These are phyloP conservation scores for Claviceps paspali DNA, from an alignment of 2,329 filamentous ascomycete genomes.

Conservation along the genomic window DNA sequence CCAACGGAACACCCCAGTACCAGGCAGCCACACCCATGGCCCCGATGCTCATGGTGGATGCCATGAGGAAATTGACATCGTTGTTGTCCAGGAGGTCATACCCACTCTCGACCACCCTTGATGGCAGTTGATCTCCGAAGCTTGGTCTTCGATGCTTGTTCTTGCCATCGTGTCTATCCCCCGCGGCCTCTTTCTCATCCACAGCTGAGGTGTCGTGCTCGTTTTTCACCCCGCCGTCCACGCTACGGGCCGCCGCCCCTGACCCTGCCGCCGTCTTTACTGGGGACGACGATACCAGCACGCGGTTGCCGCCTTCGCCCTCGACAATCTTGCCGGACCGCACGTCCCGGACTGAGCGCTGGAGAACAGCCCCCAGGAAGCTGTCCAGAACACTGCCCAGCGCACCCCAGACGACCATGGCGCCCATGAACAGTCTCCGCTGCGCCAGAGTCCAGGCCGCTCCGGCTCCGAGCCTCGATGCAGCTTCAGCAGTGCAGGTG, in stretches of 20 bases:
- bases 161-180: conserved; percentile 31
- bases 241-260: conserved; percentile 8
- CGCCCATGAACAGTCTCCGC: conserved; percentile 32
- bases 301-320: conserved; percentile 56
- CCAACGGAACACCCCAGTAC: conserved; percentile 42
- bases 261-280: not conserved
- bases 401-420: conserved; percentile 56
- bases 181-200: conserved; percentile 21
- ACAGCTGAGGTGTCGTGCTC: conserved; percentile 17
- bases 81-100: conserved; percentile 83
- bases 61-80: conserved; percentile 89
- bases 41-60: conserved; percentile 60
- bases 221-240: conserved; percentile 28
- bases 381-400: conserved; percentile 78
- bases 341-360: conserved; percentile 74
- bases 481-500: conserved; percentile 38
- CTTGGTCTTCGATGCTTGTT: conserved; percentile 35
- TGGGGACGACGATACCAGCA: conserved; percentile 27
- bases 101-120: conserved; percentile 48
- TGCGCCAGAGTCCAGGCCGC: conserved; percentile 32
- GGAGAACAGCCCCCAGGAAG: conserved; percentile 67
- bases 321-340: conserved; percentile 79
- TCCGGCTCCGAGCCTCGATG: conserved; percentile 25
- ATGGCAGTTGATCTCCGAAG: conserved; percentile 41
- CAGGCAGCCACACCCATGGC: conserved; percentile 53